phyloP scores from a whole-genome alignment of 768 basidiomycete genomes.

The Kwoniella europaea region DNA sequence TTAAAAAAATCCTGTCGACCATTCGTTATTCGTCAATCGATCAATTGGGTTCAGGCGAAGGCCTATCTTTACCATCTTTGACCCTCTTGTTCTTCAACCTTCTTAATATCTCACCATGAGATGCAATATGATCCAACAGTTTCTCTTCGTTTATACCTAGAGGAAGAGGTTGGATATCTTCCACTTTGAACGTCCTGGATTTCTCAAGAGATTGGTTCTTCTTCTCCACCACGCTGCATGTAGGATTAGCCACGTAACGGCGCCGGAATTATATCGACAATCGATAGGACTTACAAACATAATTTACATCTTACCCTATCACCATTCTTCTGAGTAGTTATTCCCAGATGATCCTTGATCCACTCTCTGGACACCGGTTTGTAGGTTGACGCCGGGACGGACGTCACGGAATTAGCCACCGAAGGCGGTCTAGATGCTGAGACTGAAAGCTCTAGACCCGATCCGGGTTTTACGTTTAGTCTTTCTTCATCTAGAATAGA shows the following conservation, averaged over 20 bases:
- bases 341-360: conserved; percentile 1
- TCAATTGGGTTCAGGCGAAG: conserved; percentile 17
- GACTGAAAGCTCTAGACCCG: neutral
- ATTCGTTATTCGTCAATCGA: too few species aligned
- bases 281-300: conserved; percentile 16
- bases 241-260: neutral
- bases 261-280: too few species aligned
- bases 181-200: neutral
- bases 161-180: conserved; percentile 10
- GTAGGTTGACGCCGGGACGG: neutral
- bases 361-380: conserved; percentile 8
- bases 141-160: neutral
- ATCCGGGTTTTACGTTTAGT: neutral
- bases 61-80: conserved; percentile 19
- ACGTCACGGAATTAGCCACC: neutral
- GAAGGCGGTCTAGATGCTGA: neutral
- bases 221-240: conserved; percentile 14
- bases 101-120: conserved; percentile 8
- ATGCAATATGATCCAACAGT: conserved; percentile 11
- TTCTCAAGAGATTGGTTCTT: neutral
- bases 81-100: conserved; percentile 24
- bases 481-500: conserved; percentile 1
- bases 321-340: neutral
- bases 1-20: too few species aligned
- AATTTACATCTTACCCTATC: conserved; percentile 16